Evolutionary conservation across 2,329 filamentous ascomycete genomes (phyloP), one percentile per base, ranked within the genome.

Genomic region (Atkinsonella texensis): DNA sequence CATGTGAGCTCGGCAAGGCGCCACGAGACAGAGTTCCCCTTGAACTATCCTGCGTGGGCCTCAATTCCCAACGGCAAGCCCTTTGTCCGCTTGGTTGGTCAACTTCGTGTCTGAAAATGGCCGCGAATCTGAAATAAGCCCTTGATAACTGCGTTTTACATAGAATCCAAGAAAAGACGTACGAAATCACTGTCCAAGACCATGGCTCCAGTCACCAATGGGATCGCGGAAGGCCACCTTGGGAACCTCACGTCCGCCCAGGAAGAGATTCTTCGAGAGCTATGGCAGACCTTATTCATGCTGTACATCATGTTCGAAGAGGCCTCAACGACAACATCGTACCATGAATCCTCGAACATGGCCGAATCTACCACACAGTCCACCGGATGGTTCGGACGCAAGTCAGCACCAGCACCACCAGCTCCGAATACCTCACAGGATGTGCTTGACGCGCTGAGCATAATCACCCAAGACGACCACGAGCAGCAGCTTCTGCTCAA

Each of bases 201-300:
- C 32, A 47, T 47, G 46, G 28, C 47, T 11, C 17, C 47, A 32
- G 20, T 23, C 39, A 31, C 49, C 49, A 28, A 33, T 35, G 43
- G 17, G 17, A 41, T 47, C 2, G 43, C 33, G 20, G 15, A 7
- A 38, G 49, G 49, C 20, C 49, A 51, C 12, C 49, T 46, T 20
- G 49, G 49, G 20, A 51, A 51, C 43, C 43, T 51, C 33, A 41
- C 49, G n/a, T 9, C 33, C 23, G 49, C 40, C 2, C 49, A 51
- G 15, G 43, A 51, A 20, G 43, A 35, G n/a, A 6, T 23, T 2
- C 49, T 51, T 8, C 49, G 49, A 17, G 11, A 43, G 28, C 35
- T 49, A 5, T 49, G 47, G 47, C 47, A 35, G 38, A 49, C 39
- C 6, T 38, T 49, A 10, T 43, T 49, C 23, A 20, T 49, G 47